Percentiles rank a stretch among this genome's conserved stretches.
These are phyloP conservation scores for Diplocarpon rosae DNA, from an alignment of 2,329 filamentous ascomycete species.

Conservation along the genomic window DNA sequence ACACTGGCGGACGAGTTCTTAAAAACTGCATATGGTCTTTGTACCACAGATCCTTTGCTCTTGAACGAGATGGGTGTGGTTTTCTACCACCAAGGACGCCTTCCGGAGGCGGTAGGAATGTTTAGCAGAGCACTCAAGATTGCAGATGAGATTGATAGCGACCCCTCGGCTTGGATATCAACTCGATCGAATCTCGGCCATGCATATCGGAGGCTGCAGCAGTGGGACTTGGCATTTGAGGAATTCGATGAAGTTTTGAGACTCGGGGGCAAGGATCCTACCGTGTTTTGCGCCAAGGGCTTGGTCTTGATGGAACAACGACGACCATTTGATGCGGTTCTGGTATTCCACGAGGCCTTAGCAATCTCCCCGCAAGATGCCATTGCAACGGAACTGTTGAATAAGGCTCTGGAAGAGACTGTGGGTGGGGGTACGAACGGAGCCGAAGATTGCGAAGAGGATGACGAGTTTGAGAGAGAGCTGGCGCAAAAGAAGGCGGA, in stretches of 20 bases:
- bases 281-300: conserved; percentile 72
- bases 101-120: conserved; percentile 62
- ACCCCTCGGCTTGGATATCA: conserved; percentile 71
- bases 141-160: conserved; percentile 70
- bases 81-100: conserved; percentile 81
- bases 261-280: conserved; percentile 67
- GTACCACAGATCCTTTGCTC: conserved; percentile 75
- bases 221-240: conserved; percentile 59
- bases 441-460: conserved; percentile 32
- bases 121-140: conserved; percentile 71
- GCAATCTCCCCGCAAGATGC: conserved; percentile 70
- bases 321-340: conserved; percentile 64
- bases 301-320: conserved; percentile 72
- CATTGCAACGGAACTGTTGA: conserved; percentile 67
- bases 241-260: conserved; percentile 84
- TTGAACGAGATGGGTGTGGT: conserved; percentile 94
- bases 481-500: conserved; percentile 37
- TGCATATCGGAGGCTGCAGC: conserved; percentile 62
- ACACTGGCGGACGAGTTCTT: conserved; percentile 88
- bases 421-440: conserved; percentile 28
- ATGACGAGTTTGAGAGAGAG: conserved; percentile 44
- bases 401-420: conserved; percentile 57
- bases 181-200: conserved; percentile 85
- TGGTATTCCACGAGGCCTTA: conserved; percentile 74
- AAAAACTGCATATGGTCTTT: conserved; percentile 74